Evolutionary conservation across 2,329 filamentous ascomycete species (phyloP).

Genomic region (Nakataea oryzae): DNA sequence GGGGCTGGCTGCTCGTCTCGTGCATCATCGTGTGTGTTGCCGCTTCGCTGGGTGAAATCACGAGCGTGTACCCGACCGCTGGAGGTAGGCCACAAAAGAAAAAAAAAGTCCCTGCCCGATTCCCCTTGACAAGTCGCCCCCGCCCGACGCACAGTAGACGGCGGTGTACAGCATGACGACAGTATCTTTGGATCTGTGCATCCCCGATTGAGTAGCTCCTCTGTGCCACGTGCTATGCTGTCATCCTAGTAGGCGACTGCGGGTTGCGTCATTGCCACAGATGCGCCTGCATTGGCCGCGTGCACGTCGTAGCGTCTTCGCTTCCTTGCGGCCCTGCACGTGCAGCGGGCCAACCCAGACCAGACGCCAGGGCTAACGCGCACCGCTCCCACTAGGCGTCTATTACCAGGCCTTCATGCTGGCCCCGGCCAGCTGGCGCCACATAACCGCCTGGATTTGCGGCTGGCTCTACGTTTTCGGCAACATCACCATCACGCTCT

Average conservation of each 20-base stretch:
- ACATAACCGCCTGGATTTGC: conserved; percentile 58
- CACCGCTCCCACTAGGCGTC: conserved; percentile 26
- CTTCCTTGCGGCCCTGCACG: neutral
- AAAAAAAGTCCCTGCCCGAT: neutral
- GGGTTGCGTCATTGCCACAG: neutral
- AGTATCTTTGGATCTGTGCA: too few species aligned
- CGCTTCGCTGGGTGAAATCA: conserved; percentile 62
- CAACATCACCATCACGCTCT: conserved; percentile 73
- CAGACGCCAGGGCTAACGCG: neutral
- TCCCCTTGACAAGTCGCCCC: too few species aligned
- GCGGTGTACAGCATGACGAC: too few species aligned
- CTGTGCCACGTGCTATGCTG: too few species aligned
- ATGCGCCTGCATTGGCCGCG: neutral
- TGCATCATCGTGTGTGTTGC: conserved; percentile 62
- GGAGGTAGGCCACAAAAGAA: conserved; percentile 41
- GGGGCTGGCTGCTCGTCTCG: conserved; percentile 62
- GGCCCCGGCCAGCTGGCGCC: conserved; percentile 47
- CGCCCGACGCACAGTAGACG: too few species aligned
- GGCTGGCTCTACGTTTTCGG: conserved; percentile 71
- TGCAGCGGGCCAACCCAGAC: neutral
- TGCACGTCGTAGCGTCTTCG: neutral
- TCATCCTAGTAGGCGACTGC: too few species aligned
- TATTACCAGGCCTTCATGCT: conserved; percentile 76
- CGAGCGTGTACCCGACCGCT: conserved; percentile 65
- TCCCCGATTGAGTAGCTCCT: neutral